A percentile compares a stretch with the other conserved stretches of the same genome.
phyloP scores from a whole-genome alignment of 306 rosid genomes.

The Alnus glutinosa region DNA sequence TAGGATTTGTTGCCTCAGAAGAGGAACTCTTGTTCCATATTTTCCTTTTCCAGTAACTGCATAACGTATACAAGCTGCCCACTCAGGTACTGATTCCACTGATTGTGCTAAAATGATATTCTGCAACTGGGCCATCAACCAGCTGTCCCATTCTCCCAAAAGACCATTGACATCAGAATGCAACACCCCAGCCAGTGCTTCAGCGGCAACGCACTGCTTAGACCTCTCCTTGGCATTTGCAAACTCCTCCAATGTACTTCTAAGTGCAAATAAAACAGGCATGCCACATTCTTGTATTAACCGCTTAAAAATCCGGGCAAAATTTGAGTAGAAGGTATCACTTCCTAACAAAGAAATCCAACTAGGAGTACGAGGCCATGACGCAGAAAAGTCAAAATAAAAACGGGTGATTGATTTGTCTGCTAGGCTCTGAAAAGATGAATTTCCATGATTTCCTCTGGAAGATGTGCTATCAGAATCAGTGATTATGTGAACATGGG shows the following conservation, averaged over 20 bases:
- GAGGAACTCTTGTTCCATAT: conserved; percentile 84
- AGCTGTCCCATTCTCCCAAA: conserved; percentile 77
- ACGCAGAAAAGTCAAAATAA: conserved; percentile 90
- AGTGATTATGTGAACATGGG: conserved; percentile 86
- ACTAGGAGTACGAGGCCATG: conserved; percentile 99
- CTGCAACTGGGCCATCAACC: conserved; percentile 89
- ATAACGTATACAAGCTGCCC: conserved; percentile 95
- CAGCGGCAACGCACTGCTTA: conserved; percentile 99
- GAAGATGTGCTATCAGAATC: conserved; percentile 73
- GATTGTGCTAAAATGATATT: conserved; percentile 78
- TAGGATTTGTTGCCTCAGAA: conserved; percentile 82
- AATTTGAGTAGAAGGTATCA: conserved; percentile 85
- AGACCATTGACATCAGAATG: conserved; percentile 93
- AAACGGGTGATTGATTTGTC: conserved; percentile 95
- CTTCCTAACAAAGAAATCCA: conserved; percentile 85
- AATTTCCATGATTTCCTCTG: conserved; percentile 78
- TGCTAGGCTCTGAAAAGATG: conserved; percentile 91
- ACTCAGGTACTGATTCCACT: conserved; percentile 94
- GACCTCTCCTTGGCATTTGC: conserved; percentile 91
- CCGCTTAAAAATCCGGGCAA: conserved; percentile 94
- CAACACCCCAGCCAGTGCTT: conserved; percentile 91
- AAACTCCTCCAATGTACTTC: conserved; percentile 77
- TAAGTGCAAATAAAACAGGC: conserved; percentile 73
- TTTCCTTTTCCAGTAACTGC: conserved; percentile 98
- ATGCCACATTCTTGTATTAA: conserved; percentile 94